Conservation (phyloP, 441 rosid genomes). For the Corymbia calophylla region DNA sequence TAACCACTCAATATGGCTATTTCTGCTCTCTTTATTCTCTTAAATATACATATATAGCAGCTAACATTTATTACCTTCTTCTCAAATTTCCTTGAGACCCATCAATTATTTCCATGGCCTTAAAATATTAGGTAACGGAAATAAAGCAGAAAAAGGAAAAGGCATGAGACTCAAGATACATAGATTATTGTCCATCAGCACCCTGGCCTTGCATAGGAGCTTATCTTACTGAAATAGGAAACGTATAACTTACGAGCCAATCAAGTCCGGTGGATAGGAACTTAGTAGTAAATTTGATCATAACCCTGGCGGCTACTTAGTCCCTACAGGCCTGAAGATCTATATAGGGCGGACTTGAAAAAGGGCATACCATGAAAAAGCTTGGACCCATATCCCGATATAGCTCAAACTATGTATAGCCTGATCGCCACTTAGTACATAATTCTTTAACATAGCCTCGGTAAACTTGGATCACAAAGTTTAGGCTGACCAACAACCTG, state of each 20-base stretch:
- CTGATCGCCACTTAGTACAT: not conserved
- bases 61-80: not conserved
- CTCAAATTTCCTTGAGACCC: not conserved
- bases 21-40: not conserved
- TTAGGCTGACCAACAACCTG: not conserved
- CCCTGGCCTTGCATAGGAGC: not conserved
- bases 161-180: not conserved
- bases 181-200: no score
- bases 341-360: not conserved
- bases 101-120: not conserved
- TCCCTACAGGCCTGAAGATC: not conserved
- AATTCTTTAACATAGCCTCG: not conserved
- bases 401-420: not conserved
- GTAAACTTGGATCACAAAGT: not conserved
- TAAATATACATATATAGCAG: not conserved
- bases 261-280: not conserved
- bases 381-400: not conserved
- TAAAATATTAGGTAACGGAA: not conserved
- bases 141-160: not conserved
- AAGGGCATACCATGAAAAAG: not conserved
- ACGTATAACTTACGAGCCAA: not conserved
- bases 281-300: not conserved
- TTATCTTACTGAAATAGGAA: not conserved
- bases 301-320: fast-evolving
- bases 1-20: not conserved